Base-by-base conservation (phyloP, 148 eudicot species). In the Rhododendron ferrugineum region DNA sequence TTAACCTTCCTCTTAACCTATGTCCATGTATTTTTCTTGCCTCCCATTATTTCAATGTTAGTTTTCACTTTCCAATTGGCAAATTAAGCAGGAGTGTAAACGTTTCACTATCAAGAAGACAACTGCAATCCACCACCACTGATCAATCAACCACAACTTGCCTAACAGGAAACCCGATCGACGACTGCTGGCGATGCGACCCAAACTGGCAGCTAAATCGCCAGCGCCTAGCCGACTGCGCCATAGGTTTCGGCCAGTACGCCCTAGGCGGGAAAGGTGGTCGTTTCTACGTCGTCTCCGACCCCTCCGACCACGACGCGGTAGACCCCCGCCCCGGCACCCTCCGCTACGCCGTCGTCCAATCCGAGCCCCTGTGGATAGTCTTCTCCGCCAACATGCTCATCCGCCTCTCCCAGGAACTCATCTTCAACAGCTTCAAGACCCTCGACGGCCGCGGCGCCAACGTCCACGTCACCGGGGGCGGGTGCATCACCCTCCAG, bases 151-250 rank as follows among this genome's bases (percentile, higher is more conserved):
- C 34, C 36, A 70, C 75, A 20, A 78, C 85, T 1, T 94, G 98
- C 81, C 56, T 52, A 9, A 93, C 93, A 0, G 98, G 98, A 11
- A 94, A 94, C 85, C 98, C 98, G 0, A 91, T 94, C 22, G 98
- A 94, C 83, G 98, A 94, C 46, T 94, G 98, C 80, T 94, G 98
- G 98, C 88, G 98, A 28, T 94, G 98, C 54, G 96, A 94, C 88
- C 89, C 95, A 0, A 90, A 89, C 50, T 93, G 98, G 96, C 85
- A 81, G 11, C 91, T 89, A 7, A 88, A 94, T 86, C 96, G 98
- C 22, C 98, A 94, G 60, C 86, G 94, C 22, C 72, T 94, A 3
- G 98, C 98, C 3, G 98, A 94, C 52, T 94, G 98, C 54, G 93
- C 85, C 32, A 93, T 94, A 32, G 98, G 96, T 6, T 94, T 94